phyloP scores from a whole-genome alignment of 2,329 filamentous ascomycete genomes.

The Ascomycota sp. region DNA sequence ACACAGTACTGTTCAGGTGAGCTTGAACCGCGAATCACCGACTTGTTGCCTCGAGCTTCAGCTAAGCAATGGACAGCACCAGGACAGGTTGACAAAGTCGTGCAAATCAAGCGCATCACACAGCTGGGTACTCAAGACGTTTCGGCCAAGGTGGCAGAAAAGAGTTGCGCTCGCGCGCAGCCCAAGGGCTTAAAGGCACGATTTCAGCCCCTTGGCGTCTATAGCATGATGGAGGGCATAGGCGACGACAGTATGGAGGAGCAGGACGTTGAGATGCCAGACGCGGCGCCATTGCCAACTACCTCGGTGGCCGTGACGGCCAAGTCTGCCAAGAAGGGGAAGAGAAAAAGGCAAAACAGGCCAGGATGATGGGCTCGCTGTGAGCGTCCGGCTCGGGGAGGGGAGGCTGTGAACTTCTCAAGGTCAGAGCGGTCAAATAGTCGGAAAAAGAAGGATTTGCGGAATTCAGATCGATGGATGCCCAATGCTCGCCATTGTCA shows the following conservation, averaged over 20 bases:
- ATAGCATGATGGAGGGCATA: slow-evolving; percentile 14
- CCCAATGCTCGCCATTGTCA: too few species aligned
- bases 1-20: slow-evolving; percentile 32
- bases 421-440: too few species aligned
- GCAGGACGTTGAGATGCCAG: slow-evolving; percentile 23
- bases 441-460: too few species aligned
- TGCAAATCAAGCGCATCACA: slow-evolving; percentile 45
- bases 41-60: too few species aligned
- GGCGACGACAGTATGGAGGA: slow-evolving; percentile 18
- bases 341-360: slow-evolving; percentile 6
- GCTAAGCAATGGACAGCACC: slow-evolving; percentile 7
- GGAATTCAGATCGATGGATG: too few species aligned
- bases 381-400: too few species aligned
- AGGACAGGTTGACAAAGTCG: slow-evolving; percentile 31
- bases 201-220: slow-evolving; percentile 44
- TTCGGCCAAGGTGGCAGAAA: slow-evolving; percentile 15
- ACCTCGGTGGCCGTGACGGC: slow-evolving; percentile 4
- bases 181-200: slow-evolving; percentile 47
- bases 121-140: slow-evolving; percentile 24
- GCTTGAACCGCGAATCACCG: slow-evolving; percentile 5
- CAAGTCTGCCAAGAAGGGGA: slow-evolving; percentile 5
- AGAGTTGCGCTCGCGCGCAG: slow-evolving; percentile 38
- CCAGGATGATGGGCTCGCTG: too few species aligned
- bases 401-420: too few species aligned
- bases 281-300: slow-evolving; percentile 12